These are phyloP conservation scores for Phalaenopsis aphrodite DNA, from an alignment of 106 monocot species.

Conservation along the genomic window DNA sequence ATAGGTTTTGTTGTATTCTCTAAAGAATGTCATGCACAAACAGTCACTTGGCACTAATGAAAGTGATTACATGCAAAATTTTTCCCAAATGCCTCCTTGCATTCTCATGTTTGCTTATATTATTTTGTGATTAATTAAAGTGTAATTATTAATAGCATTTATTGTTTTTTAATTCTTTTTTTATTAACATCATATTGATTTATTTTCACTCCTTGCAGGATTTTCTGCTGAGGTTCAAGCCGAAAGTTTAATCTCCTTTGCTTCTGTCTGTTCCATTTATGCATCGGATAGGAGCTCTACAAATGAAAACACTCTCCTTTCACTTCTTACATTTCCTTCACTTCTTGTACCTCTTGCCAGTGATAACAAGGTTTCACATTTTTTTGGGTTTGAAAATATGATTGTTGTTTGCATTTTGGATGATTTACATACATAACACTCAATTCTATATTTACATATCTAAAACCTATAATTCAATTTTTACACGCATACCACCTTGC, in stretches of 20 bases:
- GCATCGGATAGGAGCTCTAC: slow-evolving; percentile 24
- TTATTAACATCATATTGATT: neutral
- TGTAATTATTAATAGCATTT: neutral
- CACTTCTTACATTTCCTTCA: slow-evolving; percentile 60
- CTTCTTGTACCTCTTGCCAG: slow-evolving; percentile 73
- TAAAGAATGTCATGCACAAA: neutral
- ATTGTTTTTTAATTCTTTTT: neutral
- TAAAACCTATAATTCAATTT: too few relatives aligned
- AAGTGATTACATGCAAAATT: neutral
- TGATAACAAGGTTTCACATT: slow-evolving; percentile 47
- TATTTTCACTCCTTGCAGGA: slow-evolving; percentile 32
- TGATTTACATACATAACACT: too few relatives aligned
- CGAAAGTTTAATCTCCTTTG: slow-evolving; percentile 49
- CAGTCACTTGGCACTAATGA: neutral
- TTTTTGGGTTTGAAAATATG: too few relatives aligned
- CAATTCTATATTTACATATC: too few relatives aligned
- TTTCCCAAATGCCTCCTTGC: neutral
- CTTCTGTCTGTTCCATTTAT: slow-evolving; percentile 36
- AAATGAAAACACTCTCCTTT: slow-evolving; percentile 27
- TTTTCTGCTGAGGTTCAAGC: slow-evolving; percentile 50
- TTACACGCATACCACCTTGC: too few relatives aligned
- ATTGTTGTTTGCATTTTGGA: too few relatives aligned
- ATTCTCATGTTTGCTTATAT: neutral
- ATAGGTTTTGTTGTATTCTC: neutral
- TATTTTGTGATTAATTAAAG: slow-evolving; percentile 1